Evolutionary conservation across 140 eudicot species (phyloP).

Genomic region (Ambrosia hybrid): DNA sequence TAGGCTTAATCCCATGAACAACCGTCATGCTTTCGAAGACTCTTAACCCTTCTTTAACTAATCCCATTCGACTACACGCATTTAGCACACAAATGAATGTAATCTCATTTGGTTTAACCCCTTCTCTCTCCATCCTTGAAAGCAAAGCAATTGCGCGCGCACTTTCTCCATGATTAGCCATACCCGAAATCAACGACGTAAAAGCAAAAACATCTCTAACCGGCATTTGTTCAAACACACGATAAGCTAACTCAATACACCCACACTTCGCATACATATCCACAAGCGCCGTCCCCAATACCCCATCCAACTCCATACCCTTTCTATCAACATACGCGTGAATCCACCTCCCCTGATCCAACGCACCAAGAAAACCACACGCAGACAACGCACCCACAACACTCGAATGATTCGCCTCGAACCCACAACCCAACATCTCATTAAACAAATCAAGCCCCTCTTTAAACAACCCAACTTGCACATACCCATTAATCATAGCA

Average conservation of each 20-base stretch:
- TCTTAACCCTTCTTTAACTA: constrained; percentile 46
- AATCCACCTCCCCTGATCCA: constrained; percentile 83
- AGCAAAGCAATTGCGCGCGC: constrained; percentile 38
- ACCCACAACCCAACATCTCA: constrained; percentile 52
- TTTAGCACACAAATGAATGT: constrained; percentile 50
- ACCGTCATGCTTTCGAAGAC: constrained; percentile 45
- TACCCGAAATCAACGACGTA: constrained; percentile 60
- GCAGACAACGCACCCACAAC: constrained; percentile 64
- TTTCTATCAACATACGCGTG: constrained; percentile 56
- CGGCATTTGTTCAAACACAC: constrained; percentile 54
- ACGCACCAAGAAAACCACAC: constrained; percentile 68
- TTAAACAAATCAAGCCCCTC: constrained; percentile 60
- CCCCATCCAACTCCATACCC: constrained; percentile 47
- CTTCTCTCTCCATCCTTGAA: constrained; percentile 45
- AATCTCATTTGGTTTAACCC: constrained; percentile 53
- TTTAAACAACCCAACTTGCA: constrained; percentile 49
- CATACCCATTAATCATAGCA: constrained; percentile 66
- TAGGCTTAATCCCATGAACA: constrained; percentile 52
- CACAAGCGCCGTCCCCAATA: constrained; percentile 64
- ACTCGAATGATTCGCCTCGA: constrained; percentile 55
- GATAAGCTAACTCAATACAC: constrained; percentile 48
- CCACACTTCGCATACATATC: constrained; percentile 91
- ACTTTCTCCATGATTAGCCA: constrained; percentile 56
- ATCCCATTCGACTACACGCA: constrained; percentile 61
- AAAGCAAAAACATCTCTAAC: constrained; percentile 51